Evolutionary conservation across 2,329 filamentous ascomycete species (phyloP).

Genomic region (Podosphaera fusca): DNA sequence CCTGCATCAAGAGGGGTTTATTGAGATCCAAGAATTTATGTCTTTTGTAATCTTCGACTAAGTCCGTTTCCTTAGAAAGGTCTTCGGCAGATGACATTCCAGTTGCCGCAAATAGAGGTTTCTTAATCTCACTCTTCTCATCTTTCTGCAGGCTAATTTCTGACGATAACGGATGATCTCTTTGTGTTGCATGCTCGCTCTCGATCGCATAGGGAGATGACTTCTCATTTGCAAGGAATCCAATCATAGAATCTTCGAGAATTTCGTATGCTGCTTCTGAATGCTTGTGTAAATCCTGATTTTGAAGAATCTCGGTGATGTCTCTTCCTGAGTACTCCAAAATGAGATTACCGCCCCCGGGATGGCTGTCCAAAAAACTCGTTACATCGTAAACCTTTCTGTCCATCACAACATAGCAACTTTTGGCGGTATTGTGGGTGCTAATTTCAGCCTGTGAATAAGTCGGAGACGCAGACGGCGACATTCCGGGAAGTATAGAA

Average conservation of each 20-base stretch:
- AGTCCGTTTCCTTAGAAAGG: constrained; percentile 65
- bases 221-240: constrained; percentile 44
- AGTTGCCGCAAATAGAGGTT: constrained; percentile 34
- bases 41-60: constrained; percentile 50
- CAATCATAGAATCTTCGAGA: constrained; percentile 65
- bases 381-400: constrained; percentile 89
- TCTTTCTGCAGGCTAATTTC: constrained; percentile 4
- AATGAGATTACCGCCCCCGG: constrained; percentile 71
- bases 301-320: constrained; percentile 58
- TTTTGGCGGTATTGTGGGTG: constrained; percentile 54
- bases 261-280: constrained; percentile 91
- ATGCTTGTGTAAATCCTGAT: constrained; percentile 63
- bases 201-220: constrained; percentile 17
- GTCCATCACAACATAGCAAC: constrained; percentile 82
- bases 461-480: constrained; percentile 64
- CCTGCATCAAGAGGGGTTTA: constrained; percentile 63
- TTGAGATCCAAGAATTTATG: constrained; percentile 88
- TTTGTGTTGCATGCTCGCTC: constrained; percentile 17
- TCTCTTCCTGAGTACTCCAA: constrained; percentile 81
- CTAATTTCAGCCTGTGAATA: constrained; percentile 63
- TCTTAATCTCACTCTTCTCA: constrained; percentile 10
- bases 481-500: constrained; percentile 19
- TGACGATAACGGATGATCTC: constrained; percentile 28
- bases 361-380: constrained; percentile 72
- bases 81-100: constrained; percentile 83